Conservation (phyloP, 805 yeast species). For the Saturnispora halmiae region DNA sequence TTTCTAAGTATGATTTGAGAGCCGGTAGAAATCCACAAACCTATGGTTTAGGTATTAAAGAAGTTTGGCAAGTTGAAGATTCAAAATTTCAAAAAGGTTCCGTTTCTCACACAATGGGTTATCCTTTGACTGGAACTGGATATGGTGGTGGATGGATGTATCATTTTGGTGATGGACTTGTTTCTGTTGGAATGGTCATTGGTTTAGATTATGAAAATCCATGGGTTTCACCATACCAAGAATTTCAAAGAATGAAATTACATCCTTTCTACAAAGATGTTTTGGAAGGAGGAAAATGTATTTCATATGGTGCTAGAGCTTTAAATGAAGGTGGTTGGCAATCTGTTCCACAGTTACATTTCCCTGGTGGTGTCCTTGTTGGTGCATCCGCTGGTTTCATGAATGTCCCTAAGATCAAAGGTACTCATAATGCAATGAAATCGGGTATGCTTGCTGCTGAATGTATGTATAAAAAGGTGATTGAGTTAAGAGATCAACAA, state of each 20-base stretch:
- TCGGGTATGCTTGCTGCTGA: conserved; percentile 95
- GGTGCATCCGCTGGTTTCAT: conserved; percentile 96
- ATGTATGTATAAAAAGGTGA: conserved; percentile 45
- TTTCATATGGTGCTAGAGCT: conserved; percentile 93
- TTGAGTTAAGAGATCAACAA: conserved; percentile 36
- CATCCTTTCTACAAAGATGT: conserved; percentile 76
- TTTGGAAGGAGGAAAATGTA: conserved; percentile 82
- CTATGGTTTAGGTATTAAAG: conserved; percentile 92
- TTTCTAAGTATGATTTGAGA: conserved; percentile 60
- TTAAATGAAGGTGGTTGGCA: conserved; percentile 96
- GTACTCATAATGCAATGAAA: conserved; percentile 96
- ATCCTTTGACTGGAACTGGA: conserved; percentile 60
- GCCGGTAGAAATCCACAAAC: conserved; percentile 66
- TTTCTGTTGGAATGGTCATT: conserved; percentile 85
- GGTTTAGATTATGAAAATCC: conserved; percentile 95
- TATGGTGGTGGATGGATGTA: conserved; percentile 98
- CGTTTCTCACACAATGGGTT: conserved; percentile 84
- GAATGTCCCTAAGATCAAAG: conserved; percentile 96
- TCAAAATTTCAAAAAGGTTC: conserved; percentile 72
- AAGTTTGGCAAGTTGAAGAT: conserved; percentile 91
- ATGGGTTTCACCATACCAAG: conserved; percentile 90
- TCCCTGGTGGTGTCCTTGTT: conserved; percentile 94
- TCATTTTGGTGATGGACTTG: conserved; percentile 91
- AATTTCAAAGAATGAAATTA: conserved; percentile 87
- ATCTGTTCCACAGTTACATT: conserved; percentile 78